These are phyloP conservation scores for Ammopiptanthus mongolicus DNA, from an alignment of 306 rosid genomes.

Conservation along the genomic window DNA sequence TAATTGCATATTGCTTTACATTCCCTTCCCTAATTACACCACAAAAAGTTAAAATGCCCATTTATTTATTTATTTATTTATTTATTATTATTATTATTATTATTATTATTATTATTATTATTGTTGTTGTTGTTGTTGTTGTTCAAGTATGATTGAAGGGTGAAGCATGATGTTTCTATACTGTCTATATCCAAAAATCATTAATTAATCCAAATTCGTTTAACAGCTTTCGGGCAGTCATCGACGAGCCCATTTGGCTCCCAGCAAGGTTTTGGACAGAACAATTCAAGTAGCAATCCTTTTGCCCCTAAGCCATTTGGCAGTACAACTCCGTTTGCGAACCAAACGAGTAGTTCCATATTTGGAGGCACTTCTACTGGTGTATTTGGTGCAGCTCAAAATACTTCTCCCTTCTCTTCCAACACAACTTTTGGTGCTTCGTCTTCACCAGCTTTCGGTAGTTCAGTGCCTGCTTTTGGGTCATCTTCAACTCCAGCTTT, in stretches of 20 bases:
- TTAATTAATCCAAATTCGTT: slow-evolving; percentile 12
- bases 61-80: too few relatives aligned
- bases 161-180: slow-evolving; percentile 5
- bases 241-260: slow-evolving; percentile 79
- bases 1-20: background rate
- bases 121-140: background rate
- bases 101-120: background rate
- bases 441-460: slow-evolving; percentile 72
- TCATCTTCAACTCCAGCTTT: slow-evolving; percentile 71
- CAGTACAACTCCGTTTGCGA: slow-evolving; percentile 67
- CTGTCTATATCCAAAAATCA: background rate
- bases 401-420: slow-evolving; percentile 69
- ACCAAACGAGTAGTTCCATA: slow-evolving; percentile 56
- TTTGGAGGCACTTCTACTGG: slow-evolving; percentile 94
- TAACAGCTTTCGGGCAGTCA: slow-evolving; percentile 87
- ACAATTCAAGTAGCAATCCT: slow-evolving; percentile 57
- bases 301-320: slow-evolving; percentile 87
- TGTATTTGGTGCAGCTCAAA: slow-evolving; percentile 79
- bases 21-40: background rate
- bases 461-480: slow-evolving; percentile 64
- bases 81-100: background rate
- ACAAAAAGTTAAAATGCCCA: background rate
- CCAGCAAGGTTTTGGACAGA: slow-evolving; percentile 78
- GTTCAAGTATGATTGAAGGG: background rate
- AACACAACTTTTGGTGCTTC: slow-evolving; percentile 59